Evolutionary conservation across 208 protist genomes (phyloP), one percentile per base, ranked within the genome.

Genomic region (Angomonas deanei): DNA sequence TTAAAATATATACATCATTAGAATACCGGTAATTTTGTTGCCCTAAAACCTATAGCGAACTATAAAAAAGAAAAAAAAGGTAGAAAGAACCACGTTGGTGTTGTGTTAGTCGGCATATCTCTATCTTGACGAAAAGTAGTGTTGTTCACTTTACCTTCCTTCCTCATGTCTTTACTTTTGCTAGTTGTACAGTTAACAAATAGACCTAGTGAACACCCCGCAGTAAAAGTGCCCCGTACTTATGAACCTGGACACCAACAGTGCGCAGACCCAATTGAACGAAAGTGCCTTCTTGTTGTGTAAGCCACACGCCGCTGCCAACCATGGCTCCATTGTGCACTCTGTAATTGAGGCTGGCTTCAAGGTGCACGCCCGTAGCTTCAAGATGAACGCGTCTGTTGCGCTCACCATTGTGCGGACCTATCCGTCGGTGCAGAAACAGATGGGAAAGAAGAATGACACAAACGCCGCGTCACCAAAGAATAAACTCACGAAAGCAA

Each of bases 201-300:
- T n/a, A n/a, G n/a, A n/a, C n/a, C n/a, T n/a, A n/a, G n/a, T n/a
- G n/a, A n/a, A n/a, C n/a, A n/a, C n/a, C n/a, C n/a, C n/a, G n/a
- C n/a, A n/a, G n/a, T n/a, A n/a, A n/a, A n/a, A n/a, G n/a, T n/a
- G n/a, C n/a, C n/a, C n/a, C n/a, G n/a, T n/a, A n/a, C n/a, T n/a
- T n/a, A 50, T 50, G 42, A 50, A 46, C 30, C 47, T 53, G 48
- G 21, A 15, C 19, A n/a, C 30, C 23, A 48, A 39, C 3, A 21
- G 32, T 42, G 8, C 65, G 3, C 42, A 57, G 3, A 32, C 52
- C 17, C 36, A 30, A 17, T 26, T 74, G 26, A 52, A 64, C 15
- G 82, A 91, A 54, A 71, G 62, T 23, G 80, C 87, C 0, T 78
- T 89, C 39, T 61, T 91, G 19, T 60, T 93, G 1, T 91, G 83